Base-by-base conservation (phyloP, 306 rosid species). In the Lotus japonicus region DNA sequence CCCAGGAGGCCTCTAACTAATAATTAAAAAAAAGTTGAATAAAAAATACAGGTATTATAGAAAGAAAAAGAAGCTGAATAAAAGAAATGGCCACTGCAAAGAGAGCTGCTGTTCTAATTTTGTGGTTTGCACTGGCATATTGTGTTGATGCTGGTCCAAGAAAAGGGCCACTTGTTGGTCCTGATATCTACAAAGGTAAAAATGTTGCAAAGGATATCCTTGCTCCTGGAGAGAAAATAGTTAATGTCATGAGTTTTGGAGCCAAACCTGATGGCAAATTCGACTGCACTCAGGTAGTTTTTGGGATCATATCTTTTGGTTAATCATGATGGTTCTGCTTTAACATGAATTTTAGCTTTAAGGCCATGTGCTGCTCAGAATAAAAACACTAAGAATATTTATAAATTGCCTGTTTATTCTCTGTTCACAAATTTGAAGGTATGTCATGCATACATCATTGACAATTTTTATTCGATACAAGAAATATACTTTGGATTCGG, bases 201-300 rank as follows among this genome's bases (percentile, higher is more conserved):
- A 60, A 79, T 71, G 13, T 14, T 70, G 81, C 65, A 0, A 67
- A 61, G 63, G 83, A 78, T 70, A 1, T 0, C 9, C 76, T 78
- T 66, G n/a, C 31, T 66, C 79, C 86, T 6, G 83, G 83, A 0
- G 86, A 82, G 54, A 75, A 68, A 23, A 48, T 86, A 28, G 68
- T 77, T 62, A 84, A 90, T 17, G 94, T 90, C 2, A 10, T 84
- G 49, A 61, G 63, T 9, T 83, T 68, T 50, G 92, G 88, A 6
- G 97, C 97, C 58, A 83, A 80, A 56, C 46, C 87, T 41, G 53
- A 82, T 68, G 94, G 96, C 64, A 49, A 12, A 16, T 71, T 61
- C 58, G 98, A 92, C 28, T 71, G 76, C 77, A 68, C 85, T 64
- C 39, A 85, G 92, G 96, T 90, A 58, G 70, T 28, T 62, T 45